Percentiles rank a stretch among this genome's conserved stretches.
phyloP scores from a whole-genome alignment of 306 rosid species.

The Trichosanthes cucumerina region DNA sequence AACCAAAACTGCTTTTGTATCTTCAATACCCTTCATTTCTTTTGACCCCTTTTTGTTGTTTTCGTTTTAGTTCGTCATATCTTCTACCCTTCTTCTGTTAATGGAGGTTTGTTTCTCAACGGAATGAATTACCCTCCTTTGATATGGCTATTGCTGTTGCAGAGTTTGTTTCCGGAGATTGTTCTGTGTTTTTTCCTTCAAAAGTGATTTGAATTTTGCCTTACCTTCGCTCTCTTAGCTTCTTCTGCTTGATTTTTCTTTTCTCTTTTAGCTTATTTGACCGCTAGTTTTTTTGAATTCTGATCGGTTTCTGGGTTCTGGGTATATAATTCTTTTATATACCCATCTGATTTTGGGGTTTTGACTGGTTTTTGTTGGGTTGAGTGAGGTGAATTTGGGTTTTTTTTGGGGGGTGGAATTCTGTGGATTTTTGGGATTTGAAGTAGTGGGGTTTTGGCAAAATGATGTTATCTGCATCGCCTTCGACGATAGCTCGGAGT shows the following conservation, averaged over 20 bases:
- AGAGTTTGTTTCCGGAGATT: conserved; percentile 19
- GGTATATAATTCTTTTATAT: background rate
- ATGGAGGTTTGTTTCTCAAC: conserved; percentile 39
- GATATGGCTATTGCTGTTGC: conserved; percentile 16
- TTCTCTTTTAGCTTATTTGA: background rate
- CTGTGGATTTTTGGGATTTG: conserved; percentile 17
- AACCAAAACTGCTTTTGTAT: background rate
- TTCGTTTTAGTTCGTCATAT: background rate
- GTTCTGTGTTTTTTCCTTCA: conserved; percentile 1
- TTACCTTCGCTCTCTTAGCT: background rate
- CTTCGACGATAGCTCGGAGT: conserved; percentile 56
- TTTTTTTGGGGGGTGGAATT: conserved; percentile 5
- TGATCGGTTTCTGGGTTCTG: conserved; percentile 5
- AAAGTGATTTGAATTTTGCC: background rate
- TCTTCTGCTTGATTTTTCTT: background rate
- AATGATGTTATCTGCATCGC: conserved; percentile 63
- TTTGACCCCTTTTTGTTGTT: background rate
- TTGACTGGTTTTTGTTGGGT: background rate
- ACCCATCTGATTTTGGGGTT: conserved; percentile 22
- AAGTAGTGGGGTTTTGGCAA: conserved; percentile 8
- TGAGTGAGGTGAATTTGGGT: conserved; percentile 18
- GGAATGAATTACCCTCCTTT: conserved; percentile 32
- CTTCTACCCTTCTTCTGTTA: background rate
- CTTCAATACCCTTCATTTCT: background rate
- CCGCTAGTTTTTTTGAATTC: background rate